Evolutionary conservation across 352 stramenopile genomes (phyloP), one percentile per base, ranked within the genome.

Genomic region (Globisporangium barbulae): DNA sequence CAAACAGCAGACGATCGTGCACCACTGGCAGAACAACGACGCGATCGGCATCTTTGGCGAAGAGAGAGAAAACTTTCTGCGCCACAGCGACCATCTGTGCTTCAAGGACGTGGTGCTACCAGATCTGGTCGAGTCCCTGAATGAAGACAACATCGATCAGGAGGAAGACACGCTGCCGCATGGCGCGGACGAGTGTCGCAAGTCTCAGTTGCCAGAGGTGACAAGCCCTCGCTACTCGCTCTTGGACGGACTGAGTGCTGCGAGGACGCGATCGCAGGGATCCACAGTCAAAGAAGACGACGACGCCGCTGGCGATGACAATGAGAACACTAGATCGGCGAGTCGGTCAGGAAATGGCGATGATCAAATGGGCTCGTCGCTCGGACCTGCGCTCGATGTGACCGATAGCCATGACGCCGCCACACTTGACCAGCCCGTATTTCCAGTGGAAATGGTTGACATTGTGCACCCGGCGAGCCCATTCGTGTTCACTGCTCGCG

Each of bases 11-110:
- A 91, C 80, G 19, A 74, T 89, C 44, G 68, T 86, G 10, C 66
- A 87, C 22, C 80, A 78, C 25, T 90, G 79, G 81, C 81, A 91
- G 52, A 89, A 90, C 57, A 90, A 90, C 59, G 75, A 88, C 6
- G 65, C 69, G 15, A 88, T 92, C 50, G 72, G 81, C 9, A 81
- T 90, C 13, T 90, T 79, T 15, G 37, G 59, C 7, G 52, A 68
- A 33, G 79, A 90, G 62, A 56, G 68, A 22, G 68, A 85, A 25
- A 63, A 65, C 6, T 75, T 91, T 21, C 56, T 78, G 13, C 65
- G 76, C 2, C 61, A 79, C 1, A 69, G 66, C 21, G 71, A 45
- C 6, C 37, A 41, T 21, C 22, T 6, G 22, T 2, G 17, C 2
- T 68, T 58, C 47, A 63, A 68, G 30, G 63, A 64, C 22, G 12